Evolutionary conservation across 371 early-diverging fungal species (phyloP).

Genomic region (Fennellomyces sp.): DNA sequence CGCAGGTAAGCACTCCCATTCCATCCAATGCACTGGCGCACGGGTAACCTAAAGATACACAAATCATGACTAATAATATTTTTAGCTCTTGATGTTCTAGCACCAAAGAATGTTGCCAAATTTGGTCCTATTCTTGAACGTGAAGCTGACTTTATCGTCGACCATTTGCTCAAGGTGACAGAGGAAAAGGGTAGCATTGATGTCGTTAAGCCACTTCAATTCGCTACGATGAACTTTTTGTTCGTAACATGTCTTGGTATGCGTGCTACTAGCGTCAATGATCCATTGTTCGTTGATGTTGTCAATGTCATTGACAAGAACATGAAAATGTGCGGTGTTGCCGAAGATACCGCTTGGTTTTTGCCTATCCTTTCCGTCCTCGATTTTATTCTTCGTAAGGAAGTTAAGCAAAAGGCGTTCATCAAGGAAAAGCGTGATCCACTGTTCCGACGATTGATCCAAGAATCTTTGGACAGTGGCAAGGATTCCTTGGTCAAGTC

Average conservation of each 20-base stretch:
- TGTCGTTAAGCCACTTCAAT: constrained; percentile 15
- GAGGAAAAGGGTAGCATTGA: constrained; percentile 6
- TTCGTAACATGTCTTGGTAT: constrained; percentile 11
- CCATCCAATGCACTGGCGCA: neutral
- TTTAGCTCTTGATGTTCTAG: constrained; percentile 14
- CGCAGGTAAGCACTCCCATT: constrained; percentile 9
- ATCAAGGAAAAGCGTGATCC: constrained; percentile 13
- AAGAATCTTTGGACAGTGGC: constrained; percentile 9
- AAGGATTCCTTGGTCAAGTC: constrained; percentile 18
- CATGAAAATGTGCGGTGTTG: constrained; percentile 12
- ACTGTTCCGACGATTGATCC: constrained; percentile 8
- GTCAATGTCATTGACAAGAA: constrained; percentile 7
- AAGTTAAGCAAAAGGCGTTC: constrained; percentile 3
- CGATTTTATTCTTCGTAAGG: constrained; percentile 8
- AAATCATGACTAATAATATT: too few relatives aligned
- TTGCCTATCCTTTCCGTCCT: constrained; percentile 17
- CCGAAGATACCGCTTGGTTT: constrained; percentile 18
- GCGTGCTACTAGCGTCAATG: constrained; percentile 12
- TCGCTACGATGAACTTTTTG: constrained; percentile 15
- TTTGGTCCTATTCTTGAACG: constrained; percentile 6
- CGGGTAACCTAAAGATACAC: too few relatives aligned
- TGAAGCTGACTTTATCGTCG: constrained; percentile 11
- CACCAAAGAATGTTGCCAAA: constrained; percentile 16
- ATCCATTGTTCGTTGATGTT: constrained; percentile 14
- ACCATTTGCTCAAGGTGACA: constrained; percentile 6